A percentile compares a stretch with the other conserved stretches of the same genome.
Conservation (phyloP, 345 rosid species). For the Euphorbia lathyris region DNA sequence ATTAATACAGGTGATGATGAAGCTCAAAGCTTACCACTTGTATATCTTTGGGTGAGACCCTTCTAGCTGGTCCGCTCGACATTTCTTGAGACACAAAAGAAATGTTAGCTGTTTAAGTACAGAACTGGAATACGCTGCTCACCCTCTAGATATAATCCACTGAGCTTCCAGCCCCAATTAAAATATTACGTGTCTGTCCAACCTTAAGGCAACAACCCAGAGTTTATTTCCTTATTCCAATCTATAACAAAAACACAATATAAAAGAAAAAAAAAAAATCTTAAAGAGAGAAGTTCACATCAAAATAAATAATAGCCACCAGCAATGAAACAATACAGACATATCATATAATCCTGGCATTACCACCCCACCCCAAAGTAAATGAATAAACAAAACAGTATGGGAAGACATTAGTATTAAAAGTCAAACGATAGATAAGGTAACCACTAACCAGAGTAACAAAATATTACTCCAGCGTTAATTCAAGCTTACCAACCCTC, state of each 20-base stretch:
- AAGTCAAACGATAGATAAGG: neutral
- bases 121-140: neutral
- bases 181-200: neutral
- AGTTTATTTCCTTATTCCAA: neutral
- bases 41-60: slow-evolving; percentile 86
- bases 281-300: neutral
- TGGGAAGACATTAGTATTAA: neutral
- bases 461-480: neutral
- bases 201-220: neutral
- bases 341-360: neutral
- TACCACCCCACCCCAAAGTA: too few species aligned
- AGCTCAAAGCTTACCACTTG: slow-evolving; percentile 58
- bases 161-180: neutral
- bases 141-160: neutral
- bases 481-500: neutral
- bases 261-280: neutral
- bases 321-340: neutral
- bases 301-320: neutral
- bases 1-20: neutral
- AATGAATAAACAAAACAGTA: too few species aligned
- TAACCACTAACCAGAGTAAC: too few species aligned
- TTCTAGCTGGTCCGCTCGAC: slow-evolving; percentile 72
- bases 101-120: neutral
- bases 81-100: slow-evolving; percentile 31
- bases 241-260: neutral